Percentiles rank a stretch among this genome's conserved stretches.
Evolutionary conservation across 305 asterid genomes (phyloP).

Genomic region (Fraxinus ornus): DNA sequence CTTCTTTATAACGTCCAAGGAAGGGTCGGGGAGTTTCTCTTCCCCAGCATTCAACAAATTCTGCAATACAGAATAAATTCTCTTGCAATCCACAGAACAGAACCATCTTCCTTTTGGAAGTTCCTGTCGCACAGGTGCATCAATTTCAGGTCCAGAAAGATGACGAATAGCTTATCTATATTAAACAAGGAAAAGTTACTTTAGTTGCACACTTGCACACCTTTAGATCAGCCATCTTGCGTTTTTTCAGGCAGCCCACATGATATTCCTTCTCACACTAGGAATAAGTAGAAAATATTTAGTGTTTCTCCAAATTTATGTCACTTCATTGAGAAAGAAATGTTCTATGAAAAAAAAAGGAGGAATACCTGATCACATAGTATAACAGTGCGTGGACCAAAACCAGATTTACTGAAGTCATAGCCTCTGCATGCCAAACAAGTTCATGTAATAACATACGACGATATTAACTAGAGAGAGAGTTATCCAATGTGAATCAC

Average conservation of each 20-base stretch:
- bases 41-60: constrained; percentile 65
- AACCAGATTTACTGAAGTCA: constrained; percentile 94
- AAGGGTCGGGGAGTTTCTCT: constrained; percentile 68
- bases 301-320: constrained; percentile 18
- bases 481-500: constrained; percentile 3
- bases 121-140: constrained; percentile 52
- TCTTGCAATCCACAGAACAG: constrained; percentile 75
- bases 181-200: background rate
- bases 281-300: constrained; percentile 24
- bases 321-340: constrained; percentile 6
- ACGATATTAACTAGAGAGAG: background rate
- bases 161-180: background rate
- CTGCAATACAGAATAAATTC: constrained; percentile 66
- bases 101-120: constrained; percentile 97
- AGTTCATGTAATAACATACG: constrained; percentile 4
- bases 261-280: constrained; percentile 99
- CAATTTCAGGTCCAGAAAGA: constrained; percentile 20
- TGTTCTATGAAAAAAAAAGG: constrained; percentile 3
- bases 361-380: constrained; percentile 89
- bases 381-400: constrained; percentile 98
- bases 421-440: constrained; percentile 61
- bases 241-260: constrained; percentile 91
- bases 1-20: constrained; percentile 58
- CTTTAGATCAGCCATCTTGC: constrained; percentile 93
- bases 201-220: constrained; percentile 37